A percentile compares a stretch with the other conserved stretches of the same genome.
These are phyloP conservation scores for Russula vinacea DNA, from an alignment of 768 basidiomycete genomes.

Conservation along the genomic window DNA sequence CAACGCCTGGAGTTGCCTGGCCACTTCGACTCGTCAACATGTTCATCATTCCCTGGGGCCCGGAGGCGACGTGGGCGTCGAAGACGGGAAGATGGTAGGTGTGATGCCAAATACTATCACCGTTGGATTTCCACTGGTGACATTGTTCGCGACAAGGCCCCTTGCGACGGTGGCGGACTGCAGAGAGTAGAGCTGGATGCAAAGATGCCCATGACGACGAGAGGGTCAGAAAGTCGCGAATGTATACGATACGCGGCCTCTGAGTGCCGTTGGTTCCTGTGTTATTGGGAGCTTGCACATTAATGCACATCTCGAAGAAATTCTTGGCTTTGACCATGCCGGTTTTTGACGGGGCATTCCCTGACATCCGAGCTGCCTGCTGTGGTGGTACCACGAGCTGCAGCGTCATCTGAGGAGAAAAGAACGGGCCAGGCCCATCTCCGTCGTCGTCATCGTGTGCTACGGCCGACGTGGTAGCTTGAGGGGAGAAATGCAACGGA, in stretches of 20 bases:
- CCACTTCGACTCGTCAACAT: slow-evolving; percentile 46
- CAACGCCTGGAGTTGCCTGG: slow-evolving; percentile 35
- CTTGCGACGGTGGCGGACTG: slow-evolving; percentile 76
- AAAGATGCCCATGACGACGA: slow-evolving; percentile 68
- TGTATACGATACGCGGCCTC: slow-evolving; percentile 73
- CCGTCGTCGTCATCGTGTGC: slow-evolving; percentile 48
- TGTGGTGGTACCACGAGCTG: slow-evolving; percentile 42
- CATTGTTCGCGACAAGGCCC: slow-evolving; percentile 55
- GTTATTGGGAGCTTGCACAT: slow-evolving; percentile 43
- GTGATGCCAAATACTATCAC: slow-evolving; percentile 87
- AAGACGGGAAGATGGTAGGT: slow-evolving; percentile 59
- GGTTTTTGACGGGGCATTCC: slow-evolving; percentile 14
- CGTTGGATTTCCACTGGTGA: slow-evolving; percentile 67
- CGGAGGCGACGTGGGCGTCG: slow-evolving; percentile 34
- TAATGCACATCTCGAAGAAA: slow-evolving; percentile 78
- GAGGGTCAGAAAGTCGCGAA: slow-evolving; percentile 78
- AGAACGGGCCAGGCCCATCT: slow-evolving; percentile 36
- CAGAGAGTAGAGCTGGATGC: slow-evolving; percentile 76
- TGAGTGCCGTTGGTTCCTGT: slow-evolving; percentile 28
- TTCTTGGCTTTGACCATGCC: slow-evolving; percentile 49
- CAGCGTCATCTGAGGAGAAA: slow-evolving; percentile 45
- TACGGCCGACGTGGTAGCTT: slow-evolving; percentile 31
- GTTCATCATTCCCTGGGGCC: slow-evolving; percentile 41
- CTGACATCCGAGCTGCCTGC: slow-evolving; percentile 31
- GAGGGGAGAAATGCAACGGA: slow-evolving; percentile 63